Conservation (phyloP, 352 stramenopile species). For the Discostella stelligera region DNA sequence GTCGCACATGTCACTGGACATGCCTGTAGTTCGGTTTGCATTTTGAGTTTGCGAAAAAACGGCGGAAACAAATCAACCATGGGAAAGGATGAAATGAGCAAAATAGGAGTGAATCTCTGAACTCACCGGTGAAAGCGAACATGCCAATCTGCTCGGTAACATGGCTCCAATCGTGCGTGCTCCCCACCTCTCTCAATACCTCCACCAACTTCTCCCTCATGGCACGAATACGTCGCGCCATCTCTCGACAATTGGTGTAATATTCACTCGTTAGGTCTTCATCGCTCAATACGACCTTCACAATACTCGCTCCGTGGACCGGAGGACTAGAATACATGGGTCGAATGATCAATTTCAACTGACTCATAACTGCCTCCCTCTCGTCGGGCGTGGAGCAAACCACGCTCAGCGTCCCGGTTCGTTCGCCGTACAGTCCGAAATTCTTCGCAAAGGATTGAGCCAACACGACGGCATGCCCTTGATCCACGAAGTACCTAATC, state of each 20-base stretch:
- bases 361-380: conserved; percentile 89
- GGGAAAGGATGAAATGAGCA: conserved; percentile 1
- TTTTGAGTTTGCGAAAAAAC: no score
- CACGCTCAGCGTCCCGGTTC: conserved; percentile 93
- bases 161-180: conserved; percentile 91
- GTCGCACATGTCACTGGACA: conserved; percentile 71
- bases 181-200: conserved; percentile 83
- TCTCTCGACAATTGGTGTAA: conserved; percentile 89
- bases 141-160: conserved; percentile 98
- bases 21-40: conserved; percentile 16
- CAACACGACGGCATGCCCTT: conserved; percentile 94
- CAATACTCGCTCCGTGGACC: conserved; percentile 95
- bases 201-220: conserved; percentile 87
- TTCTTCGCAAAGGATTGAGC: conserved; percentile 99
- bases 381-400: conserved; percentile 92
- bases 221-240: conserved; percentile 90
- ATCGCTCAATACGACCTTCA: conserved; percentile 93
- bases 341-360: conserved; percentile 97
- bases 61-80: no score
- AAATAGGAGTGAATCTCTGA: neutral
- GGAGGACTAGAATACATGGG: conserved; percentile 99
- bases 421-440: conserved; percentile 98
- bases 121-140: conserved; percentile 93
- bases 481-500: conserved; percentile 92
- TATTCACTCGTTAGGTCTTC: conserved; percentile 89